Base-by-base conservation (phyloP, 2,329 filamentous ascomycete genomes). In the Ramichloridium luteum region DNA sequence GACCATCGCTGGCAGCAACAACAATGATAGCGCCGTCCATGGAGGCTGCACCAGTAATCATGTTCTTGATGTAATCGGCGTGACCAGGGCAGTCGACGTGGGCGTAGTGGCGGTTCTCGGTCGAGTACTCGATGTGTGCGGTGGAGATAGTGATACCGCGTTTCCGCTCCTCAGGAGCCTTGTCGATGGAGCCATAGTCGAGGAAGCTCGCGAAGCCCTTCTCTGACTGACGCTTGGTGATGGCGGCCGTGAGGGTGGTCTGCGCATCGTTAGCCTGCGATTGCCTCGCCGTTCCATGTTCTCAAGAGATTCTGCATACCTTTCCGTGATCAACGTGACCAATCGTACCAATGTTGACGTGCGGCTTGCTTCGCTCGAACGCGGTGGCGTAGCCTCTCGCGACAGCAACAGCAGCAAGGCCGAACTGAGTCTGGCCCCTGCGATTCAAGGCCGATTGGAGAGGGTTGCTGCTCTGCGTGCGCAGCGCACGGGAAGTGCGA, bases 51-150 rank as follows among this genome's bases (percentile, higher is more conserved):
- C 90, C 90, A 48, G 90, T 98, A 62, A 98, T 98, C 90, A 98
- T 98, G 79, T 98, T 98, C 77, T 98, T 98, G 71, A 98, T 96
- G 73, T 98, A 98, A 84, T 98, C 90, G 65, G 90, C 90, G 79
- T 98, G 90, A 65, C 90, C 90, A 37, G 90, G 90, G 66, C 90
- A 98, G 74, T 98, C 90, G 69, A 98, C 90, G 74, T 98, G 90
- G 54, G 90, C 90, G 68, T 98, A 98, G 70, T 98, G 90, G 56
- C 90, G 80, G 58, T 70, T 71, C 1, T 93, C 83, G 60, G 90
- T 98, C 50, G 83, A 67, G 71, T 96, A 98, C 70, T 98, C 90
- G 67, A 98, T 93, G 67, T 98, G 90, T 47, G 90, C 84, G 34
- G 90, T 92, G 38, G 90, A 86, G 59, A 98, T 98, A 59, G 90